Evolutionary conservation across 257 asterid genomes (phyloP), one percentile per base, ranked within the genome.

Genomic region (Nicotiana undulata): DNA sequence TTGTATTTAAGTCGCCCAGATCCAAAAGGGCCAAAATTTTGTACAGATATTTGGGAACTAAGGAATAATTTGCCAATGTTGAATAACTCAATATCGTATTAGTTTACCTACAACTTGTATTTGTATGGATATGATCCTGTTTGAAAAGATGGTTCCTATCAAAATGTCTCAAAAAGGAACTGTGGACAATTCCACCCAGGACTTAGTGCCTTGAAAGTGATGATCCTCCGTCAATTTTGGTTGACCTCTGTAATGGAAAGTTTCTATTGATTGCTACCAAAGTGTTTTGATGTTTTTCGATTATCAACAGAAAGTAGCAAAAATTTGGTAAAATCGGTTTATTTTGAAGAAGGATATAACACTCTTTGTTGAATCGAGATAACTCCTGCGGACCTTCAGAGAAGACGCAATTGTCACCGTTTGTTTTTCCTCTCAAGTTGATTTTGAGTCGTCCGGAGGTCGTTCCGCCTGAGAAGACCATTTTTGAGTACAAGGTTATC

Each of bases 131-230:
- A 16, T 53, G 9, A 53, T 53, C 8, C 17, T 53, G 20, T 53
- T 53, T 22, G 4, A 2, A 16, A 53, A 53, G 60, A 4, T 53
- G 60, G 60, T 16, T 53, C 8, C 22, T 0, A 53, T 53, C 60
- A 6, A 53, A 17, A 53, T 53, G 60, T 53, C 22, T 16, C 60
- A 53, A 15, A 53, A 53, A 18, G 20, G 60, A 53, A 53, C n/a
- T 53, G 0, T 53, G 60, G 60, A 16, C 60, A 53, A 53, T 17
- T 53, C 60, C 20, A 53, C 20, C 20, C 60, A 16, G 5, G n/a
- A 17, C 3, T 53, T 15, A 8, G 20, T 0, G n/a, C 22, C 1
- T 0, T 15, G 2, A 0, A 3, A 9, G 1, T 10, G 12, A 12
- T 10, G 4, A 13, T 13, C n/a, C 8, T 12, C 0, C 0, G 9